Evolutionary conservation across 106 monocot genomes (phyloP).

Genomic region (Xerophyta viscosa): DNA sequence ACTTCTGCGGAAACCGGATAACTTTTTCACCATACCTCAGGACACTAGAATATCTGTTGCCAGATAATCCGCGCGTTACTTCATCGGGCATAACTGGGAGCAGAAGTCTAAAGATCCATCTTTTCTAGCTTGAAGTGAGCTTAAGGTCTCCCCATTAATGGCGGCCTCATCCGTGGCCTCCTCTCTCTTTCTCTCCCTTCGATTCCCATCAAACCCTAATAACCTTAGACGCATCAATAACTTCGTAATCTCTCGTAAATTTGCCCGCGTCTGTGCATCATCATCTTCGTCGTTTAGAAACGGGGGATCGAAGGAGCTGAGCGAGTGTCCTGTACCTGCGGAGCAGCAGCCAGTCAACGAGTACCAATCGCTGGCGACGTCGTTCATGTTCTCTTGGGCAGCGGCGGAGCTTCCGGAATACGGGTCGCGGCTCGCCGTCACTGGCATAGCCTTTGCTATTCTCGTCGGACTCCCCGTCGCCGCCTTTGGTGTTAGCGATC

Average conservation of each 20-base stretch:
- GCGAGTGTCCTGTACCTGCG: conserved; percentile 85
- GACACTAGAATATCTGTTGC: too few species aligned
- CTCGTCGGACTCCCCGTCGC: conserved; percentile 81
- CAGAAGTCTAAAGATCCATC: too few species aligned
- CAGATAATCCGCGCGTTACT: too few species aligned
- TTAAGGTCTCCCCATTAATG: too few species aligned
- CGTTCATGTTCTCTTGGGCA: conserved; percentile 86
- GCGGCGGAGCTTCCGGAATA: conserved; percentile 44
- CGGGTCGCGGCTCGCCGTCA: conserved; percentile 47
- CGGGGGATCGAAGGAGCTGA: conserved; percentile 48
- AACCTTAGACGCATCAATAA: too few species aligned
- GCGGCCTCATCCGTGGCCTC: too few species aligned
- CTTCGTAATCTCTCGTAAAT: conserved; percentile 15
- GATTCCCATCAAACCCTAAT: too few species aligned
- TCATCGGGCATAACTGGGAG: too few species aligned
- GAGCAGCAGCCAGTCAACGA: conserved; percentile 97
- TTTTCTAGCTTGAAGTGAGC: too few species aligned
- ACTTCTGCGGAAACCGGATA: too few species aligned
- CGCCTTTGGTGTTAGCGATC: conserved; percentile 48
- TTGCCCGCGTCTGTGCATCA: too few species aligned
- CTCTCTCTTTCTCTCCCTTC: neutral
- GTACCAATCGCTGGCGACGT: conserved; percentile 70
- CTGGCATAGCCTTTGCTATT: conserved; percentile 54
- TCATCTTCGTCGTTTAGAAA: conserved; percentile 52
- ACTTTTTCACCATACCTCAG: too few species aligned